Evolutionary conservation across 352 stramenopile species (phyloP), one percentile per base, ranked within the genome.

Genomic region (Globisporangium sylvaticum): DNA sequence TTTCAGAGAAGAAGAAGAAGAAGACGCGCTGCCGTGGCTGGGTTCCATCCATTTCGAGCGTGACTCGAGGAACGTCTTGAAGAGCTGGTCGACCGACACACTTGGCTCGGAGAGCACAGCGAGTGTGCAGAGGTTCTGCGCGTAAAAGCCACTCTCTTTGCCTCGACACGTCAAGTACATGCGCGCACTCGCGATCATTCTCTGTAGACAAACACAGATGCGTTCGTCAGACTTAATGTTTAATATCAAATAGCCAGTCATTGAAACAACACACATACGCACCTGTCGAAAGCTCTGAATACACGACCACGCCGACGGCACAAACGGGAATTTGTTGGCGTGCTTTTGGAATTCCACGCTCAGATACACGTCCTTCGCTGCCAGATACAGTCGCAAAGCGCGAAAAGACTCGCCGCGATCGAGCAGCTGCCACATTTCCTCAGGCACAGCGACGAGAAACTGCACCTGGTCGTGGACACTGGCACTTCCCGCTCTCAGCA

Each of bases 401-500:
- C 81, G 62, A 50, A 88, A 74, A 0, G 73, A 75, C 55, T 92
- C 76, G 62, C 85, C 87, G 63, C 74, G 65, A 68, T 95, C 85
- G 56, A 95, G 65, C 20, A 77, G 37, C 54, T 81, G 72, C 85
- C 87, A 95, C 68, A 95, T 84, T 31, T 77, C 73, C 60, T 95
- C 87, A 1, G 80, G 76, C 0, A 81, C 77, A 22, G 74, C 73
- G 44, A 90, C 74, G 18, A 95, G 66, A 25, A 88, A 83, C 8
- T 74, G 64, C 52, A 90, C 83, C 10, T 72, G 76, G 9, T 84
- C 73, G 27, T 68, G 64, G 34, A 71, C 29, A 59, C 29, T 59
- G 27, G 15, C 10, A 18, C 27, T 18, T 12, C 3, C 27, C 27
- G 2, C 18, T 18, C 27, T 25, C 54, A 59, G 27, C 27, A 22